These are phyloP conservation scores for Neurospora tetraspora DNA, from an alignment of 495 filamentous ascomycete genomes.

Conservation along the genomic window DNA sequence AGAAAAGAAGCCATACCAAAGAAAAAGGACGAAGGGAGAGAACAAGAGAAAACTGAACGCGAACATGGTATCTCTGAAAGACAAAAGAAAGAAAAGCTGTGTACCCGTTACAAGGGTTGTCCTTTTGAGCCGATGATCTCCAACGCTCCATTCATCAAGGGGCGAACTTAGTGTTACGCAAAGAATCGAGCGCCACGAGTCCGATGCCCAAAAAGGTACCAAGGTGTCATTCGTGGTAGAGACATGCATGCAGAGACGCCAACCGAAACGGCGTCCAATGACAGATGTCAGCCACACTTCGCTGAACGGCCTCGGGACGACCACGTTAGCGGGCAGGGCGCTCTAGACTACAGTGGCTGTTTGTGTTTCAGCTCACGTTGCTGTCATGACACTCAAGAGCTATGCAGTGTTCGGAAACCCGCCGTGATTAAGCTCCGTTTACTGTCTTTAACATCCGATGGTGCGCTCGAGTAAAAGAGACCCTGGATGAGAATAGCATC, in stretches of 20 bases:
- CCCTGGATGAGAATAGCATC: constrained; percentile 35
- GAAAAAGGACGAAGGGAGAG: constrained; percentile 1
- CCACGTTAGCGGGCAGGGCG: background rate
- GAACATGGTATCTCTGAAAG: background rate
- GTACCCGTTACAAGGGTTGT: background rate
- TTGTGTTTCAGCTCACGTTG: background rate
- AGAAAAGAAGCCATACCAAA: background rate
- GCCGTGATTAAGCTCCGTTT: constrained; percentile 64
- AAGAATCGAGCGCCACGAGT: background rate
- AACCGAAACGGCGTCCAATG: background rate
- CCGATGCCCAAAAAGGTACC: background rate
- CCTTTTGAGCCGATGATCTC: background rate
- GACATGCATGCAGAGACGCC: background rate
- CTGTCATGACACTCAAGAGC: constrained; percentile 23
- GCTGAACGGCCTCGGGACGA: background rate
- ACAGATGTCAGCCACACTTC: background rate
- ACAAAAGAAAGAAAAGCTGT: background rate
- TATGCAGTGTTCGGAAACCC: constrained; percentile 63
- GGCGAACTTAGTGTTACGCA: background rate
- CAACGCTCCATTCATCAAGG: background rate
- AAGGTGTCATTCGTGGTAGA: background rate
- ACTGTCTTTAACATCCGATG: constrained; percentile 56
- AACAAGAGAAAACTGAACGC: background rate
- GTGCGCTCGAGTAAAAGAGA: constrained; percentile 89
- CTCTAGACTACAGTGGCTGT: background rate